Evolutionary conservation across 352 stramenopile species (phyloP).

Genomic region (Phytophthora litchii): DNA sequence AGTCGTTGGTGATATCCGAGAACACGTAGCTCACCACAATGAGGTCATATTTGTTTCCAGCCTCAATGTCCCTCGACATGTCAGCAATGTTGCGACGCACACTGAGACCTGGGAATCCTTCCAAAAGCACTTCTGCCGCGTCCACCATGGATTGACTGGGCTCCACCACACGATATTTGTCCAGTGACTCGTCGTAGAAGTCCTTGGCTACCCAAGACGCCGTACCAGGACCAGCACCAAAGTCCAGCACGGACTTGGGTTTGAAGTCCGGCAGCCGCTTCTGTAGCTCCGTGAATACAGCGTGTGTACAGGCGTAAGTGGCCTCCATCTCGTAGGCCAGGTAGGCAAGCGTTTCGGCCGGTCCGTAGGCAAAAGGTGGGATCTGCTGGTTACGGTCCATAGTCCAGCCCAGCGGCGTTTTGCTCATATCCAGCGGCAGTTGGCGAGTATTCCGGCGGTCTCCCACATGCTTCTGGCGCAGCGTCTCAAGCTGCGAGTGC

Average conservation of each 20-base stretch:
- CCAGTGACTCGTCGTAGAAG: conserved; percentile 66
- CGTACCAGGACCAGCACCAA: conserved; percentile 75
- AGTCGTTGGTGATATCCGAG: conserved; percentile 85
- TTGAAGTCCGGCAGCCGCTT: conserved; percentile 57
- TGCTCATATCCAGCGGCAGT: conserved; percentile 81
- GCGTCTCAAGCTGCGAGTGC: conserved; percentile 76
- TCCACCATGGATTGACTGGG: conserved; percentile 89
- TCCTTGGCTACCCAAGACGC: conserved; percentile 79
- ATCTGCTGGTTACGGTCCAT: conserved; percentile 74
- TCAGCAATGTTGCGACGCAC: conserved; percentile 73
- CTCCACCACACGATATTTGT: conserved; percentile 77
- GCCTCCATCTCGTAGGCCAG: conserved; percentile 77
- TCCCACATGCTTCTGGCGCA: conserved; percentile 62
- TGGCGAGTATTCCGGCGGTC: conserved; percentile 53
- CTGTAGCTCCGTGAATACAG: conserved; percentile 73
- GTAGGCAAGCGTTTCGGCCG: conserved; percentile 75
- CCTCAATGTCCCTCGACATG: conserved; percentile 73
- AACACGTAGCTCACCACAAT: conserved; percentile 80
- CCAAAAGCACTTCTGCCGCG: conserved; percentile 69
- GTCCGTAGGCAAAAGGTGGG: conserved; percentile 69
- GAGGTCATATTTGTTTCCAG: conserved; percentile 76
- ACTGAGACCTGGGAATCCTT: conserved; percentile 77
- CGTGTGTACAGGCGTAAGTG: conserved; percentile 69
- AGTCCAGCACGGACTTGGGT: conserved; percentile 77
- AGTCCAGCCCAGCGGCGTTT: conserved; percentile 78